Percentiles rank a stretch among this genome's conserved stretches.
Conservation (phyloP, 129 eudicot species). For the Apium graveolens region DNA sequence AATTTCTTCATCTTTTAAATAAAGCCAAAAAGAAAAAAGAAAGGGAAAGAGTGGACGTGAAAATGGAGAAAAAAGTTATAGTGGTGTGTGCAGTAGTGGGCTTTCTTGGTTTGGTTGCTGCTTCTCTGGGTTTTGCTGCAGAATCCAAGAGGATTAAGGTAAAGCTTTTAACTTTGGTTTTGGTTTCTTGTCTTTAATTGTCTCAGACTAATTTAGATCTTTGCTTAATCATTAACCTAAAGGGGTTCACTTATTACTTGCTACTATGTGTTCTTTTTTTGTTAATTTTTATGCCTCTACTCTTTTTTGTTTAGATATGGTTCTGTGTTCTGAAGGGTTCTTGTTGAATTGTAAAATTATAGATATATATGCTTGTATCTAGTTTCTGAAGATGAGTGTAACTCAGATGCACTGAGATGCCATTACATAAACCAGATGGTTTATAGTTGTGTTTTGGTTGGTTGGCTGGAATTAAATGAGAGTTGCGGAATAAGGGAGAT, state of each 20-base stretch:
- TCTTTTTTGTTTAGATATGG: neutral
- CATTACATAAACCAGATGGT: neutral
- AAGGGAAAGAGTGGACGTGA: neutral
- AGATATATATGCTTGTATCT: neutral
- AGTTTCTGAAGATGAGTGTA: neutral
- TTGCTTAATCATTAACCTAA: neutral
- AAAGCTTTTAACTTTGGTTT: neutral
- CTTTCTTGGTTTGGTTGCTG: constrained; percentile 51
- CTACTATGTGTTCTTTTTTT: neutral
- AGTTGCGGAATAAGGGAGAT: neutral
- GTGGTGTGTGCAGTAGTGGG: constrained; percentile 42
- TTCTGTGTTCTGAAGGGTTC: neutral
- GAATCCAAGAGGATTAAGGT: constrained; percentile 78
- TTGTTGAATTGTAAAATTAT: neutral
- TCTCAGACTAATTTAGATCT: neutral
- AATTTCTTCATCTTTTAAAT: neutral
- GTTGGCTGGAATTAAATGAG: neutral
- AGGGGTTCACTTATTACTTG: neutral
- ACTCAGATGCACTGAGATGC: neutral
- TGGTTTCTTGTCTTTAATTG: neutral
- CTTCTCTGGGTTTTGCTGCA: constrained; percentile 62
- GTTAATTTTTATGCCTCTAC: neutral
- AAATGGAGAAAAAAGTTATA: constrained; percentile 38
- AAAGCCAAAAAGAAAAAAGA: neutral
- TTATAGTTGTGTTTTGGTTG: neutral